Base-by-base conservation (phyloP, 108 stramenopile species). In the Discostella pseudostelligera region DNA sequence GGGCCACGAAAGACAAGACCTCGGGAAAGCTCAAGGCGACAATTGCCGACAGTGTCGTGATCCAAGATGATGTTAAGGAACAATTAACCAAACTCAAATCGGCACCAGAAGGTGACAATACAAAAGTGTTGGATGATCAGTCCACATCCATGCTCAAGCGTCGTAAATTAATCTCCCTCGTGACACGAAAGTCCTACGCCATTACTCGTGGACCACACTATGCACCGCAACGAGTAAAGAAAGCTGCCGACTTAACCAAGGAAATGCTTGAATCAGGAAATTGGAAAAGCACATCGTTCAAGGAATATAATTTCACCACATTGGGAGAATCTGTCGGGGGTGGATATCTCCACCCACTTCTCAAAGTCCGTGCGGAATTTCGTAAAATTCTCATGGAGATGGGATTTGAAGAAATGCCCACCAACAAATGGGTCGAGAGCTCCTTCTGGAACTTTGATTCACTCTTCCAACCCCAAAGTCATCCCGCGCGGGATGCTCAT, bases 381-480 rank as follows among this genome's bases (percentile, higher is more conserved):
- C 87, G 97, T 63, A 91, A 95, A 56, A 96, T 99, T 59, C 80
- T 99, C 39, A 91, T 98, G 93, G 83, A 94, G 63, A 98, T 99
- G 97, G 99, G 99, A 46, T 99, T 99, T 80, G 66, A 84, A 39
- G 99, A 99, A 86, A 99, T 99, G 99, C 98, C 98, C 36, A 98
- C 99, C 35, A 95, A 92, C 84, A 95, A 94, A 71, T 99, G 97
- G 97, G 97, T 99, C 42, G 99, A 99, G 74, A 82, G 79, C 29
- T 93, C 89, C 55, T 99, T 99, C 80, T 99, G 99, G 99, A 99
- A 99, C 81, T 99, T 99, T 72, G 99, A 99, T 70, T 85, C 96
- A 3, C 91, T 99, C 61, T 99, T 99, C 70, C 99, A 99, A 72
- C 99, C 99, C 11, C 99, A 99, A 86, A 92, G 87, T 14, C 99